phyloP scores from a whole-genome alignment of 768 basidiomycete genomes.

The Suillus weaverae region DNA sequence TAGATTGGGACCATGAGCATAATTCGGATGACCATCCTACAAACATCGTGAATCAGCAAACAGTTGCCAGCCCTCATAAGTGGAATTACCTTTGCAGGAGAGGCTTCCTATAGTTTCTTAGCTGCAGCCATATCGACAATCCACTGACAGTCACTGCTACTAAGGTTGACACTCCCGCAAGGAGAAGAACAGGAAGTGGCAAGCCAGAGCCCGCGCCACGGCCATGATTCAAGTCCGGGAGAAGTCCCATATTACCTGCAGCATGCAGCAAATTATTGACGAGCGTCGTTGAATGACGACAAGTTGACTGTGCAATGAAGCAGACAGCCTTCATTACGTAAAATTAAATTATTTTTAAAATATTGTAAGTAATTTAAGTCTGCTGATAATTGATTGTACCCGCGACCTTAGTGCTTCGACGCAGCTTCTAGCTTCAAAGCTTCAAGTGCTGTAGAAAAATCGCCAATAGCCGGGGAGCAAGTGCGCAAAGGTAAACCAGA shows the following conservation, averaged over 20 bases:
- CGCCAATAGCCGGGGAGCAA: constrained; percentile 13
- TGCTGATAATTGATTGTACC: too few species aligned
- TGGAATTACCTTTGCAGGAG: constrained; percentile 64
- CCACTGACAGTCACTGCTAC: constrained; percentile 73
- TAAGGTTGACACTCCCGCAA: constrained; percentile 63
- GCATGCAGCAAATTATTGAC: not conserved
- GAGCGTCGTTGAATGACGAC: not conserved
- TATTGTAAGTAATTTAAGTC: too few species aligned
- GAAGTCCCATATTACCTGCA: constrained; percentile 11
- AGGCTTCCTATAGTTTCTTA: constrained; percentile 87
- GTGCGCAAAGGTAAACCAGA: constrained; percentile 8
- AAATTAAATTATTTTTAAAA: not conserved
- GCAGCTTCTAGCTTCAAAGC: not conserved
- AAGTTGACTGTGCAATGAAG: not conserved
- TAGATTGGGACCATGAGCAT: constrained; percentile 98
- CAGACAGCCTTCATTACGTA: not conserved
- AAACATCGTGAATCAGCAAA: constrained; percentile 4
- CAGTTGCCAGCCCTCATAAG: not conserved
- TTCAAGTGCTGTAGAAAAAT: constrained; percentile 10
- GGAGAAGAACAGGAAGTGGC: constrained; percentile 53
- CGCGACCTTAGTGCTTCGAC: too few species aligned
- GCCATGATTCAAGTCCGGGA: constrained; percentile 25
- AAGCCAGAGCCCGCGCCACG: constrained; percentile 62
- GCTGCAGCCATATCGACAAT: constrained; percentile 74
- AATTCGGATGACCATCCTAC: constrained; percentile 88